These are phyloP conservation scores for Forsythia suspensa DNA, from an alignment of 257 asterid genomes.

Conservation along the genomic window DNA sequence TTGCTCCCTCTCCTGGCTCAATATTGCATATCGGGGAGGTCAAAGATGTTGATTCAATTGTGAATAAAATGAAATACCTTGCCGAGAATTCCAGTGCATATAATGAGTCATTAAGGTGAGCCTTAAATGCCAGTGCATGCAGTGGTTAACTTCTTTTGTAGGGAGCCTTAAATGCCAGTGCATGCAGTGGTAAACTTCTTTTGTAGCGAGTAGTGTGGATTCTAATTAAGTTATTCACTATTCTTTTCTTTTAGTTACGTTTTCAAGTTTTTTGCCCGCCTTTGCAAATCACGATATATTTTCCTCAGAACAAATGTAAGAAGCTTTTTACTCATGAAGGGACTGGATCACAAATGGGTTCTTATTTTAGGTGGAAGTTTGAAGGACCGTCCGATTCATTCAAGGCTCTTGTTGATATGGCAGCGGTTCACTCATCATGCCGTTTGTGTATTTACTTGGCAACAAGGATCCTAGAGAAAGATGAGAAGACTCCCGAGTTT, in stretches of 20 bases:
- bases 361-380: slow-evolving; percentile 76
- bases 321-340: background rate
- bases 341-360: background rate
- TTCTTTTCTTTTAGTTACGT: background rate
- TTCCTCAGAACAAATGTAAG: background rate
- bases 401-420: slow-evolving; percentile 98
- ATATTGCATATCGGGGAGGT: slow-evolving; percentile 74
- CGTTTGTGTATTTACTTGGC: slow-evolving; percentile 92
- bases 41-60: slow-evolving; percentile 60
- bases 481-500: slow-evolving; percentile 56
- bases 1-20: slow-evolving; percentile 77
- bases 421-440: slow-evolving; percentile 98
- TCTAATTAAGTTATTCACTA: background rate
- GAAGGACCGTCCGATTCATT: slow-evolving; percentile 96
- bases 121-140: background rate
- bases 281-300: background rate
- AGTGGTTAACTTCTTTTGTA: background rate
- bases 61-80: slow-evolving; percentile 79
- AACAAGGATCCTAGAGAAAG: slow-evolving; percentile 63
- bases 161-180: background rate
- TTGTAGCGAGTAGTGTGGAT: background rate
- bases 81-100: slow-evolving; percentile 68
- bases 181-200: background rate
- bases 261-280: background rate
- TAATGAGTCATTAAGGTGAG: slow-evolving; percentile 76